Percentiles rank a stretch among this genome's conserved stretches.
Conservation (phyloP, 2,329 filamentous ascomycete genomes). For the Nemania sp. region DNA sequence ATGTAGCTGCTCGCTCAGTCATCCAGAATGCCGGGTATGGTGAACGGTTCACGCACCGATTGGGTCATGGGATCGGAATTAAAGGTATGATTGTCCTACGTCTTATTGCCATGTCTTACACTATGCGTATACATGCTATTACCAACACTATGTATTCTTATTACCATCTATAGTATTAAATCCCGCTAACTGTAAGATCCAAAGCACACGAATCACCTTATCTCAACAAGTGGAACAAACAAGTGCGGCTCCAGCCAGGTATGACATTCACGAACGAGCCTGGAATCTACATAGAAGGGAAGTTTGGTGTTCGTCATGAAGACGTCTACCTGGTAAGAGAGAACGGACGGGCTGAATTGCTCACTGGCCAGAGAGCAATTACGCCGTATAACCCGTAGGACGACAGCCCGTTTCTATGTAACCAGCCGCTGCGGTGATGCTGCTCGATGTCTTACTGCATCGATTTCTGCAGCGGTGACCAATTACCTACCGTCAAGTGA, state of each 20-base stretch:
- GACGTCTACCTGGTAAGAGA: constrained; percentile 70
- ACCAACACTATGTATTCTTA: neutral
- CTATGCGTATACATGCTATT: too few relatives aligned
- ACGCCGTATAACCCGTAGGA: constrained; percentile 64
- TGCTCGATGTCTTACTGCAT: neutral
- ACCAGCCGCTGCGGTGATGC: neutral
- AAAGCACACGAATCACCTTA: constrained; percentile 72
- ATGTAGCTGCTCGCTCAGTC: constrained; percentile 69
- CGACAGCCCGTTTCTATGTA: neutral
- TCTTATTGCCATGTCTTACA: neutral
- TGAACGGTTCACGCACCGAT: constrained; percentile 69
- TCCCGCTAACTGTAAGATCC: constrained; percentile 6
- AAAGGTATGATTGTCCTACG: constrained; percentile 55
- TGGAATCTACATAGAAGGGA: constrained; percentile 69
- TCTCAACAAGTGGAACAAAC: constrained; percentile 70
- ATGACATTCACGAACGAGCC: constrained; percentile 75
- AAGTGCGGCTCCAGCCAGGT: constrained; percentile 60
- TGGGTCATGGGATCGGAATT: constrained; percentile 74
- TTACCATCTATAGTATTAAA: neutral
- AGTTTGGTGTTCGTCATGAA: constrained; percentile 73
- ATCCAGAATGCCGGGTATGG: constrained; percentile 71
- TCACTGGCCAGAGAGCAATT: constrained; percentile 65
- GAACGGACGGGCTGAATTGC: constrained; percentile 64
- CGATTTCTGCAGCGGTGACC: neutral
- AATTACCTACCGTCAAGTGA: neutral